A percentile compares a stretch with the other conserved stretches of the same genome.
These are phyloP conservation scores for Kwoniella bestiolae DNA, from an alignment of 768 basidiomycete genomes.

Conservation along the genomic window DNA sequence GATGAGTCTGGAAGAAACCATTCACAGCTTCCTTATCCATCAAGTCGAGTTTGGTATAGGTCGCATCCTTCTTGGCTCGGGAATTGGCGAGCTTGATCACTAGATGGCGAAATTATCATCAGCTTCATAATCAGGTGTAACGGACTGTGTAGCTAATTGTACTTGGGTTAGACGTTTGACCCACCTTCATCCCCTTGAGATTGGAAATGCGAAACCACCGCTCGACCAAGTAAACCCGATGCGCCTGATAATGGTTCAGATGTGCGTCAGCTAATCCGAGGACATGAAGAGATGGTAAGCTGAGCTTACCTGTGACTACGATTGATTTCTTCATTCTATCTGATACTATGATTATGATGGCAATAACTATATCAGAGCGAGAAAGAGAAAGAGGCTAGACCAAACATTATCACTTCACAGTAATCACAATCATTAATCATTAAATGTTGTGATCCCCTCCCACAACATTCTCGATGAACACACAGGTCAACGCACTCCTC, in stretches of 20 bases:
- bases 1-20: constrained; percentile 63
- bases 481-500: no score
- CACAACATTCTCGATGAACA: no score
- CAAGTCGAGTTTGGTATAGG: constrained; percentile 68
- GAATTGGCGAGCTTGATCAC: constrained; percentile 76
- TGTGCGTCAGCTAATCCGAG: neutral
- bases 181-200: constrained; percentile 49
- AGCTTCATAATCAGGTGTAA: neutral
- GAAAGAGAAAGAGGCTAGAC: no score
- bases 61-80: constrained; percentile 63
- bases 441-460: no score
- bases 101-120: constrained; percentile 25
- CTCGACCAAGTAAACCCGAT: constrained; percentile 85
- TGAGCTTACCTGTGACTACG: constrained; percentile 21
- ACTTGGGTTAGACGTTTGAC: constrained; percentile 12
- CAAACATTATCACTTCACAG: no score
- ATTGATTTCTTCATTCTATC: constrained; percentile 19
- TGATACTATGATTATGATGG: no score
- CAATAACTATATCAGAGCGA: no score
- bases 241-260: constrained; percentile 66
- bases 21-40: constrained; percentile 66
- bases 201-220: constrained; percentile 72
- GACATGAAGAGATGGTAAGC: neutral
- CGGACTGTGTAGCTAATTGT: neutral
- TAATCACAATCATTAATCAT: no score